These are phyloP conservation scores for Penicillium atrosanguineum DNA, from an alignment of 495 filamentous ascomycete genomes.

Conservation along the genomic window DNA sequence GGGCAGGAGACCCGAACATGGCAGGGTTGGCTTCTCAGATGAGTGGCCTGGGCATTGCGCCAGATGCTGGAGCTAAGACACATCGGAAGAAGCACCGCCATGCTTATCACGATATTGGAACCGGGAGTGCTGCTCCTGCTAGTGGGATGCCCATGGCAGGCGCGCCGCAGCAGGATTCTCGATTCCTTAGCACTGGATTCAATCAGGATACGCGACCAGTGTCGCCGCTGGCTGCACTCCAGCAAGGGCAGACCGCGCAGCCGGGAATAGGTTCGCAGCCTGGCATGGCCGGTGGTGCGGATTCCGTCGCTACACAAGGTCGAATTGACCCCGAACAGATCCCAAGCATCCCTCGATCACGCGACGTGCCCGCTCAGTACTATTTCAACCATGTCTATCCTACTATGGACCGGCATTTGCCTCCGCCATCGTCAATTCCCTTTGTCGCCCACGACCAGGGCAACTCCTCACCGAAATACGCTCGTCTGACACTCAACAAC, in stretches of 20 bases:
- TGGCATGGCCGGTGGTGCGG: slow-evolving; percentile 38
- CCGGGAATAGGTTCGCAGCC: slow-evolving; percentile 56
- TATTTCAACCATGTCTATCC: slow-evolving; percentile 87
- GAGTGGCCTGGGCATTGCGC: slow-evolving; percentile 72
- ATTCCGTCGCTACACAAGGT: slow-evolving; percentile 60
- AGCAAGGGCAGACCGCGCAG: slow-evolving; percentile 37
- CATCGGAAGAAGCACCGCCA: slow-evolving; percentile 93
- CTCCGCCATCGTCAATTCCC: slow-evolving; percentile 84
- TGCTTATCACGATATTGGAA: slow-evolving; percentile 85
- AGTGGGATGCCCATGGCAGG: slow-evolving; percentile 55
- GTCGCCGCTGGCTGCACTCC: slow-evolving; percentile 56
- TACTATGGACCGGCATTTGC: slow-evolving; percentile 87
- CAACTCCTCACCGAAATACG: slow-evolving; percentile 93
- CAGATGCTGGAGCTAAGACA: slow-evolving; percentile 55
- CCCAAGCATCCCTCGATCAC: slow-evolving; percentile 82
- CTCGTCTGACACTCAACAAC: slow-evolving; percentile 85
- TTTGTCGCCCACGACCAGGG: slow-evolving; percentile 94
- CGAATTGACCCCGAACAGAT: slow-evolving; percentile 90
- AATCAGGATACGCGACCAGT: slow-evolving; percentile 47
- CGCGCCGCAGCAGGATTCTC: slow-evolving; percentile 53
- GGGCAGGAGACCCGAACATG: slow-evolving; percentile 41
- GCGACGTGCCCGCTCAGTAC: slow-evolving; percentile 76
- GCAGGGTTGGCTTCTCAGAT: slow-evolving; percentile 79
- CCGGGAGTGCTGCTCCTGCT: slow-evolving; percentile 43
- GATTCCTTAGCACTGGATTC: slow-evolving; percentile 70